phyloP scores from a whole-genome alignment of 495 filamentous ascomycete species.

The Neurospora sp. region DNA sequence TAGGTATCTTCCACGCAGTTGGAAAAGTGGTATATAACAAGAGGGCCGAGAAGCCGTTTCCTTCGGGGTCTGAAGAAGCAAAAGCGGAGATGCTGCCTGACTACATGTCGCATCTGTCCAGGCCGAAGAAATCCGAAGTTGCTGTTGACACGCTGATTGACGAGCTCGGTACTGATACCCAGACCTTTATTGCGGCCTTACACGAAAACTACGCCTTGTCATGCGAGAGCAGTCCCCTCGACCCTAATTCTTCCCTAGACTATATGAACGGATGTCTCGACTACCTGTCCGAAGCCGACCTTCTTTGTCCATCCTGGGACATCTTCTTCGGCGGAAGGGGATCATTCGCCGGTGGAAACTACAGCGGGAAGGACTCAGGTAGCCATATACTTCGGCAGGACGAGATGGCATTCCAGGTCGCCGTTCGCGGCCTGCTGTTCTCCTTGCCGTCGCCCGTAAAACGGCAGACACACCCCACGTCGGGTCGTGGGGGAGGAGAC shows the following conservation, averaged over 20 bases:
- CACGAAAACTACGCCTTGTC: conserved; percentile 92
- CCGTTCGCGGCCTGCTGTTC: conserved; percentile 72
- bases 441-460: conserved; percentile 77
- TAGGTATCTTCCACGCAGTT: conserved; percentile 93
- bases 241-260: conserved; percentile 47
- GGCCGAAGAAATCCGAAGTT: conserved; percentile 59
- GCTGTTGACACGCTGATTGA: conserved; percentile 66
- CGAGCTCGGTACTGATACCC: conserved; percentile 79
- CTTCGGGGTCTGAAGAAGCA: conserved; percentile 18
- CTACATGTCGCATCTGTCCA: conserved; percentile 49
- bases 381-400: conserved; percentile 75
- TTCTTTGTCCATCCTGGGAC: conserved; percentile 55
- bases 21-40: conserved; percentile 96
- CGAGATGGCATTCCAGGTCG: conserved; percentile 83
- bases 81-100: conserved; percentile 42
- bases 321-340: conserved; percentile 40
- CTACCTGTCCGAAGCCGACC: conserved; percentile 76
- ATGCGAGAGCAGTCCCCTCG: conserved; percentile 47
- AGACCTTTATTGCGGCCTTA: conserved; percentile 81
- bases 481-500: conserved; percentile 38
- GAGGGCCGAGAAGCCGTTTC: conserved; percentile 38
- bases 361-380: conserved; percentile 39
- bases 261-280: conserved; percentile 64
- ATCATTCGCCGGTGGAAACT: conserved; percentile 28
- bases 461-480: conserved; percentile 38